phyloP scores from a whole-genome alignment of 2,329 filamentous ascomycete genomes.

The Aspergillus arachidicola region DNA sequence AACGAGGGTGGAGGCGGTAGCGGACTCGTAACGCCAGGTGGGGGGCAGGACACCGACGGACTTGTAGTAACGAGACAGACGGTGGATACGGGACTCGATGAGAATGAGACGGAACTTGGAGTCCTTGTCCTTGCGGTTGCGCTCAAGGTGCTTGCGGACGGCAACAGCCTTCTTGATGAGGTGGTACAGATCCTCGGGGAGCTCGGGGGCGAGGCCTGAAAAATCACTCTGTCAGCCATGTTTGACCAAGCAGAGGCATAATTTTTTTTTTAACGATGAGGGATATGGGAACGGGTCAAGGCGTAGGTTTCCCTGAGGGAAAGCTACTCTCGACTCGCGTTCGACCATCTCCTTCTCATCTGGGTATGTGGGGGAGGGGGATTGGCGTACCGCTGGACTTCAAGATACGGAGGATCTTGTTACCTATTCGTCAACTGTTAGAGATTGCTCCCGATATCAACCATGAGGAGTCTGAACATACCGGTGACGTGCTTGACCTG shows the following conservation, averaged over 20 bases:
- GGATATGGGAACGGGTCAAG: not conserved
- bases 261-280: not conserved
- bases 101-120: slow-evolving; percentile 99
- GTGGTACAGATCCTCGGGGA: slow-evolving; percentile 99
- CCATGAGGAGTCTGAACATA: slow-evolving; percentile 54
- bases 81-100: slow-evolving; percentile 99
- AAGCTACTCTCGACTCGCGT: not conserved
- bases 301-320: not conserved
- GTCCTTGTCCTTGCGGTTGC: slow-evolving; percentile 99
- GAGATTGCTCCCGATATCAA: slow-evolving; percentile 16
- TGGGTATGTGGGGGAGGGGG: slow-evolving; percentile 24
- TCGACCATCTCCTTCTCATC: slow-evolving; percentile 26
- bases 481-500: slow-evolving; percentile 97
- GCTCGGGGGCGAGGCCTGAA: slow-evolving; percentile 95
- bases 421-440: slow-evolving; percentile 66
- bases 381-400: slow-evolving; percentile 85
- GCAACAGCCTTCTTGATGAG: slow-evolving; percentile 99
- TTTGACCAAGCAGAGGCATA: slow-evolving; percentile 85
- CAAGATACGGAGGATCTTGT: slow-evolving; percentile 99
- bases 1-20: slow-evolving; percentile 92
- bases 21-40: slow-evolving; percentile 98
- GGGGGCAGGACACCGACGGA: slow-evolving; percentile 80
- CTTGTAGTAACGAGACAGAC: slow-evolving; percentile 99
- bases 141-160: slow-evolving; percentile 99
- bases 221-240: slow-evolving; percentile 88